These are phyloP conservation scores for Coniferiporia weirii DNA, from an alignment of 1,284 basidiomycete genomes.

Conservation along the genomic window DNA sequence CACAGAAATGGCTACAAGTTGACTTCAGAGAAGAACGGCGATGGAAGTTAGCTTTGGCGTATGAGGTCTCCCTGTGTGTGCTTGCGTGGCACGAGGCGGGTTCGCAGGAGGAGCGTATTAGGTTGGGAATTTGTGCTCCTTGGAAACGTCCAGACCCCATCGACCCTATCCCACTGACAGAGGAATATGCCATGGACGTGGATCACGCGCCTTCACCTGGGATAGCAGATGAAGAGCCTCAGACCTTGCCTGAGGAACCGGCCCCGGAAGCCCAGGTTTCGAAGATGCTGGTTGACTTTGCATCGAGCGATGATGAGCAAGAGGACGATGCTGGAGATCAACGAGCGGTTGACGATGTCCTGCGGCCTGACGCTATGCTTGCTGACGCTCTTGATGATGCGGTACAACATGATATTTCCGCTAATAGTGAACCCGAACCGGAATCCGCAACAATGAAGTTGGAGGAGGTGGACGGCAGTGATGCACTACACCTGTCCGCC, in stretches of 20 bases:
- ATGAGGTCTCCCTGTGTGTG: conserved; percentile 79
- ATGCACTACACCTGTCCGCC: conserved; percentile 35
- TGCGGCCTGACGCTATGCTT: conserved; percentile 45
- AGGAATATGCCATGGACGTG: conserved; percentile 5
- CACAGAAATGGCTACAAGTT: conserved; percentile 87
- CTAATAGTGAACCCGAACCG: conserved; percentile 29
- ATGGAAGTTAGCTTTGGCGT: conserved; percentile 89
- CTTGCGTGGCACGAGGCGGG: conserved; percentile 83
- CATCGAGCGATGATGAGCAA: conserved; percentile 46
- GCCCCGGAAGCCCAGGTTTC: neutral
- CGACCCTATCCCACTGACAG: conserved; percentile 17
- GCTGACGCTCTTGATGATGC: conserved; percentile 47
- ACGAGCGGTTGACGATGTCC: conserved; percentile 49
- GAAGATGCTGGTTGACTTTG: neutral
- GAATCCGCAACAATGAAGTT: conserved; percentile 43
- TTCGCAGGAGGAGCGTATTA: conserved; percentile 57
- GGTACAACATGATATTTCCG: conserved; percentile 20
- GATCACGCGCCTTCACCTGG: neutral
- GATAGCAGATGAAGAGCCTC: neutral
- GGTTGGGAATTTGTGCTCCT: conserved; percentile 62
- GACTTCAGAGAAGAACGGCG: conserved; percentile 93
- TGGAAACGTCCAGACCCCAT: conserved; percentile 49
- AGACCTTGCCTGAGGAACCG: neutral
- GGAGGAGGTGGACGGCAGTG: conserved; percentile 57
- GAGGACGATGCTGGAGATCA: conserved; percentile 48